Base-by-base conservation (phyloP, 768 basidiomycete genomes). In the Vararia minispora region DNA sequence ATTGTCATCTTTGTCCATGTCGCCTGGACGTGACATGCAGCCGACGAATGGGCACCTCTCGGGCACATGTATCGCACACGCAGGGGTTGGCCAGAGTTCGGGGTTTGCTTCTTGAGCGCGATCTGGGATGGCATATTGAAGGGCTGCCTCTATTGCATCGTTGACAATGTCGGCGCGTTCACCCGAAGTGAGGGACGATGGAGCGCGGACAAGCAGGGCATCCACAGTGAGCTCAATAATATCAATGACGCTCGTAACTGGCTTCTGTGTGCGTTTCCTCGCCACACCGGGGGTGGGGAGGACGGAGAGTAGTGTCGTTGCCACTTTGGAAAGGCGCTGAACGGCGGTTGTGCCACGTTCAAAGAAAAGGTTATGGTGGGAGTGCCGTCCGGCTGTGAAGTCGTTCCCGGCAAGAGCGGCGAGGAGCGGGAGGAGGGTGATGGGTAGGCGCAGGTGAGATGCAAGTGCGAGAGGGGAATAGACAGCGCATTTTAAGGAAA, bases 381-480 rank as follows among this genome's bases (percentile, higher is more conserved):
- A 26, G 18, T 52, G 51, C 20, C 42, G 43, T 8, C 52, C 66
- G 34, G 66, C 69, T 0, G 82, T 71, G 51, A 74, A 89, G 54
- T 89, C 87, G 49, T 88, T 88, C 34, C 87, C 87, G 4, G 86
- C 71, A 13, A 89, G 60, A 8, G 86, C 80, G 14, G 76, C 83
- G 3, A 89, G 61, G 5, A 90, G 66, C 1, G 87, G 87, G 22
- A 90, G 71, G 27, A 89, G 66, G 0, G 79, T 71, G 6, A 72
- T 61, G 1, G 86, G 80, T 10, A 89, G 60, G 33, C 74, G 68
- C 2, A 90, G 57, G 49, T 81, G 76, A 0, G 64, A 52, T 7
- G 87, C 81, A 24, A 89, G 66, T 1, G 55, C 49, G 3, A 65
- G 52, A 0, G 87, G 85, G 26, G 64, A 71, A 51, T 82, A 89